Base-by-base conservation (phyloP, 2,329 filamentous ascomycete genomes). In the Beauveria australis region DNA sequence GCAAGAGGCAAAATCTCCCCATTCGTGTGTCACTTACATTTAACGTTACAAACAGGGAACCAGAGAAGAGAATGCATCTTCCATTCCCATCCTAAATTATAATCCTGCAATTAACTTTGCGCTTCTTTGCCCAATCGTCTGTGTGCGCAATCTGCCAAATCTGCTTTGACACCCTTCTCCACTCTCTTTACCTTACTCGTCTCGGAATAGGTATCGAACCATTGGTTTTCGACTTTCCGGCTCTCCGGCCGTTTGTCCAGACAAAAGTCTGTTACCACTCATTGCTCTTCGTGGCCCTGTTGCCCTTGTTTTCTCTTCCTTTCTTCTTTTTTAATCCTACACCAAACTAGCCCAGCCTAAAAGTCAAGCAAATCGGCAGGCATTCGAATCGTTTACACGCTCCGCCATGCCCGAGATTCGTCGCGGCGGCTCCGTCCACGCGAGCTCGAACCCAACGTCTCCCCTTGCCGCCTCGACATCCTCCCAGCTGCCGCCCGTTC, bases 381-480 rank as follows among this genome's bases (percentile, higher is more conserved):
- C 37, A 10, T 53, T 53, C 12, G 30, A 2, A 37, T 28, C 14
- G 24, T 19, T 18, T 30, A 14, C 53, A 9, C 26, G 7, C 43
- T 24, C 28, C 44, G 41, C 47, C 18, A 61, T 61, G 59, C 59
- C 53, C 30, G 59, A 61, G 53, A 57, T 61, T 51, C 53, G 59
- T 47, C 53, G 59, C 3, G 59, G 59, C 53, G 47, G 59, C 59
- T 61, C 59, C 30, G 44, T 57, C 37, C 59, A 57, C 44, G 54
- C 53, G 53, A 53, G 59, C 59, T 60, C 58, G 41, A 60, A 28
- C 2, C 58, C 58, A 18, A 14, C 49, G 18, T 60, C 58, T 48
- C 49, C 49, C n/a, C 26, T 41, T 3, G 47, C 53, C 18, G n/a
- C 28, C 1, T 47, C 53, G 52, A 30, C 53, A 14, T 44, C 53